Evolutionary conservation across 371 early-diverging fungal species (phyloP).

Genomic region (Rhizopus arrhizus): DNA sequence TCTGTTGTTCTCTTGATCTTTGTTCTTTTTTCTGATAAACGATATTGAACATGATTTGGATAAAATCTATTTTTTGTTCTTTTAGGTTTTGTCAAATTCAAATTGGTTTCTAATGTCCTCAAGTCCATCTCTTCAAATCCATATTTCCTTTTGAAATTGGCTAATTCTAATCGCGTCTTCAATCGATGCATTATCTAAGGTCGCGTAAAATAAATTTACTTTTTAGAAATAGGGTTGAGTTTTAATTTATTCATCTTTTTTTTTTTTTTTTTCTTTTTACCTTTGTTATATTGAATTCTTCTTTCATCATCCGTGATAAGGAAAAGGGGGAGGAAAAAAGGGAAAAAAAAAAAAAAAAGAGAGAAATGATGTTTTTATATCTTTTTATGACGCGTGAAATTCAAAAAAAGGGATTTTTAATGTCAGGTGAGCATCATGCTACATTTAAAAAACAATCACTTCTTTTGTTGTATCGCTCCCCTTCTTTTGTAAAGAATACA

Average conservation of each 20-base stretch:
- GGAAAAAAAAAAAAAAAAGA: not conserved
- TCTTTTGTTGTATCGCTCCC: not conserved
- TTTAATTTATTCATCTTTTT: conserved; percentile 2
- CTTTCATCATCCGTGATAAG: not conserved
- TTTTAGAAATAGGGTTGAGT: not conserved
- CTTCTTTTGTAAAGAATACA: not conserved
- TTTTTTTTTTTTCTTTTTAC: not conserved
- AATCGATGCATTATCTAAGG: conserved; percentile 21
- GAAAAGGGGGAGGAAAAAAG: not conserved
- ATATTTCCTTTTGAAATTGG: conserved; percentile 40
- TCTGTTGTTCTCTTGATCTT: conserved; percentile 21
- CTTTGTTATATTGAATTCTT: not conserved
- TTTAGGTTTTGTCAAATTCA: not conserved
- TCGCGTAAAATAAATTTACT: no score
- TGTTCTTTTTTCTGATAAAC: conserved; percentile 39
- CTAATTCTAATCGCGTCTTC: conserved; percentile 37
- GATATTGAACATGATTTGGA: conserved; percentile 13
- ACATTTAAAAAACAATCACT: no score
- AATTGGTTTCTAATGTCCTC: conserved; percentile 24
- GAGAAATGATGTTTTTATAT: conserved; percentile 26
- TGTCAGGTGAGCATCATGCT: conserved; percentile 58
- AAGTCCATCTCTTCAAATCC: conserved; percentile 38
- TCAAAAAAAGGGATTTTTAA: conserved; percentile 90
- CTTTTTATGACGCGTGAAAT: conserved; percentile 34
- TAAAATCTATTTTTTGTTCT: not conserved